Conservation (phyloP, 345 rosid species). For the Sonneratia caseolaris region DNA sequence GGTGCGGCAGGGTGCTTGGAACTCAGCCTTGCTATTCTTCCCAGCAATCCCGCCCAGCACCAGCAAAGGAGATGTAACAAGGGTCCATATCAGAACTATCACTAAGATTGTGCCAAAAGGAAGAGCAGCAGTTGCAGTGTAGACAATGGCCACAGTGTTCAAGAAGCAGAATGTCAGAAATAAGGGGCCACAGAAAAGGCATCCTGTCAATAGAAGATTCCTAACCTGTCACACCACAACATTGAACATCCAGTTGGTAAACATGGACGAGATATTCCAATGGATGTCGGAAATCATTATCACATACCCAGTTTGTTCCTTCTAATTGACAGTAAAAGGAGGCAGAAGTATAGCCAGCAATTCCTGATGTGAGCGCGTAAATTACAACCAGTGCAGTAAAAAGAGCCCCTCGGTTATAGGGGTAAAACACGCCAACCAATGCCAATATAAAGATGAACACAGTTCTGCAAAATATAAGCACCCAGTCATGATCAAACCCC, state of each 20-base stretch:
- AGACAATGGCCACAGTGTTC: conserved; percentile 38
- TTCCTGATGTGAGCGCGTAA: conserved; percentile 45
- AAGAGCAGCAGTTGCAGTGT: conserved; percentile 40
- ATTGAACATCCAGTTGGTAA: not conserved
- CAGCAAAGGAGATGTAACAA: conserved; percentile 40
- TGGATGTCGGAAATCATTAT: not conserved
- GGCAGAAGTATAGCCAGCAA: conserved; percentile 40
- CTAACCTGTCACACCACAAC: conserved; percentile 29
- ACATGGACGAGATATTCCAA: not conserved
- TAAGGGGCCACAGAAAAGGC: conserved; percentile 41
- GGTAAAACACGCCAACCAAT: conserved; percentile 41
- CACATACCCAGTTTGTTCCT: conserved; percentile 41
- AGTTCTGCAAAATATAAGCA: conserved; percentile 19
- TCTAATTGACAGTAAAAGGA: conserved; percentile 40
- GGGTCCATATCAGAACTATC: conserved; percentile 37
- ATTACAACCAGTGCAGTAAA: conserved; percentile 43
- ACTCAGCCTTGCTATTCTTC: conserved; percentile 44
- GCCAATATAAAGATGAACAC: conserved; percentile 35
- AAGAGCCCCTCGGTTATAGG: conserved; percentile 42
- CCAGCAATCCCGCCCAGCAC: conserved; percentile 48
- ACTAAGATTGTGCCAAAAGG: conserved; percentile 43
- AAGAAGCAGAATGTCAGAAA: conserved; percentile 40
- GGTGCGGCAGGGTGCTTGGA: conserved; percentile 44
- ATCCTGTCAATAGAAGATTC: conserved; percentile 32
- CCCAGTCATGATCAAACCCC: not conserved